Base-by-base conservation (phyloP, 495 filamentous ascomycete species). In the Trichoderma gamsii region DNA sequence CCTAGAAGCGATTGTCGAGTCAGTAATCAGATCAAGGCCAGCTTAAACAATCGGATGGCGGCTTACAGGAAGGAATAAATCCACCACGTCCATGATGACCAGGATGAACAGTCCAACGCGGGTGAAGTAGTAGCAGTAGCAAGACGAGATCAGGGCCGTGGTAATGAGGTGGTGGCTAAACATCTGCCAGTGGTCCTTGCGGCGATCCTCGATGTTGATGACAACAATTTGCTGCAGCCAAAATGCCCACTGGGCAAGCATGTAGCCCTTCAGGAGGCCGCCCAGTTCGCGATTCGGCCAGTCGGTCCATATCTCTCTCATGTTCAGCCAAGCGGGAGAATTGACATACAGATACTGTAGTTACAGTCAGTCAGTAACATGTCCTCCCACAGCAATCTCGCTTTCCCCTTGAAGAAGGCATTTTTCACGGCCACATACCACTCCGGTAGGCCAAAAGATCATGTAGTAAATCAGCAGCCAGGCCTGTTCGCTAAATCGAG, bases 121-220 rank as follows among this genome's bases (percentile, higher is more conserved):
- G 32, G 89, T 93, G 73, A 92, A 87, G 72, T 90, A 87, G 72
- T 93, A 96, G 70, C 87, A 84, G 74, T 98, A 99, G 61, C 89
- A 91, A 16, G 84, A 82, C 71, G 88, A 87, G 65, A 98, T 87
- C 56, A 99, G 84, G 23, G 81, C 80, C 76, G 88, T 90, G 25
- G 95, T 99, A 73, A 97, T 87, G 72, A 97, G 85, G 76, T 99
- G 95, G 77, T 99, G 95, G 13, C 88, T 89, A 68, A 98, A 87
- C 96, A 97, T 97, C 76, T 98, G 95, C 75, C 86, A 89, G 76
- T 97, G 89, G 73, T 99, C 95, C 78, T 99, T 99, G 65, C 95
- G 84, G 70, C 90, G 85, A 78, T 96, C 89, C 76, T 99, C 96
- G 69, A 98, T 90, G 78, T 98, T 89, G 73, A 99, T 89, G 63